A percentile compares a stretch with the other conserved stretches of the same genome.
These are phyloP conservation scores for Termitomyces sp. DNA, from an alignment of 768 basidiomycete genomes.

Conservation along the genomic window DNA sequence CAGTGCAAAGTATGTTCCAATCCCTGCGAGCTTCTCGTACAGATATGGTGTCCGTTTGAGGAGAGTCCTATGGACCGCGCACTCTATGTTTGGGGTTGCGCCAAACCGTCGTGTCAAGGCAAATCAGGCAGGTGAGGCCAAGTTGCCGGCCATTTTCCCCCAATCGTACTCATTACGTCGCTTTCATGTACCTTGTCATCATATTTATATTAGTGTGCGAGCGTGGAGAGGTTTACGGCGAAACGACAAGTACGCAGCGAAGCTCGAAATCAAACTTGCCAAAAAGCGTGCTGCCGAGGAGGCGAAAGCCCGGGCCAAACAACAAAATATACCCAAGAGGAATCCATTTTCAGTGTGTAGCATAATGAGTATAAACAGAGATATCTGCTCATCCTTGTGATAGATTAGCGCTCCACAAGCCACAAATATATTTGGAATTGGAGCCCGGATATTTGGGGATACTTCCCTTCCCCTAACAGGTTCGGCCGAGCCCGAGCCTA, in stretches of 20 bases:
- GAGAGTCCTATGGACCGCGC: constrained; percentile 81
- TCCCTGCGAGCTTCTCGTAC: constrained; percentile 78
- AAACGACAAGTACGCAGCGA: constrained; percentile 71
- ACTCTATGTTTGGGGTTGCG: constrained; percentile 83
- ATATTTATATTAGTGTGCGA: constrained; percentile 48
- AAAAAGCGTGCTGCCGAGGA: constrained; percentile 32
- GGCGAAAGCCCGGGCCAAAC: constrained; percentile 27
- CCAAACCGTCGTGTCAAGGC: constrained; percentile 62
- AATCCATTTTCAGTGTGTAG: constrained; percentile 71
- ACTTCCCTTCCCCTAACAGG: constrained; percentile 14
- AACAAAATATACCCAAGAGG: constrained; percentile 25
- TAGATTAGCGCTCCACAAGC: constrained; percentile 20
- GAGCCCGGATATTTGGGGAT: constrained; percentile 62
- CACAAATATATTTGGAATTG: constrained; percentile 46
- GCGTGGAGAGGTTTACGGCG: constrained; percentile 75
- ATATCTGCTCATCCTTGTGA: constrained; percentile 8
- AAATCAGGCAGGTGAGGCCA: constrained; percentile 69
- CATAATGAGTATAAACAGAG: neutral
- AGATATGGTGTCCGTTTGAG: constrained; percentile 90
- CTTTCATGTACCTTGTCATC: constrained; percentile 1
- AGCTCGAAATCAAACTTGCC: constrained; percentile 54
- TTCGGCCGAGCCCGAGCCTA: constrained; percentile 7
- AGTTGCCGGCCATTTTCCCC: constrained; percentile 4
- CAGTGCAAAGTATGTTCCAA: constrained; percentile 66
- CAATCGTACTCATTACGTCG: constrained; percentile 8